Evolutionary conservation across 2,329 filamentous ascomycete species (phyloP), one percentile per base, ranked within the genome.

Genomic region (Fusarium fujikuroi): DNA sequence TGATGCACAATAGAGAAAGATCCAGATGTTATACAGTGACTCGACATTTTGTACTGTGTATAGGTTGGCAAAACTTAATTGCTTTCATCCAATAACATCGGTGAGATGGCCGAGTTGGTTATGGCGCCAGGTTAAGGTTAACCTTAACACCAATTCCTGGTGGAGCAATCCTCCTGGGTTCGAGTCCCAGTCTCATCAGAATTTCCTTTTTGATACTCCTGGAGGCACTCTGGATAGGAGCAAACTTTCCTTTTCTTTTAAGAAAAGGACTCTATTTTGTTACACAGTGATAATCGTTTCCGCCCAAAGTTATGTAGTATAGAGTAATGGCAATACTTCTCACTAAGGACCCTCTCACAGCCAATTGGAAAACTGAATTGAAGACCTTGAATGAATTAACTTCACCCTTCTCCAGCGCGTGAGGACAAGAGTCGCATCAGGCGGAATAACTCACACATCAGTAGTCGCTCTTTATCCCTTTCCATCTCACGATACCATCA

Each of bases 131-230:
- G 79, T 80, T 80, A 79, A 80, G 79, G 79, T 74, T 23, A 77
- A 75, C 75, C 76, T 79, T 75, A 75, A 76, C 72, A 75, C 54
- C 63, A 50, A 42, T 57, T 80, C 79, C 78, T 80, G 77, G 65
- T 80, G 78, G 78, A 79, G 78, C 76, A 79, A 80, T 79, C 78
- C 78, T 79, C 78, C 78, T 79, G 78, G 79, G 79, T 80, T 80
- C 79, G 75, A 81, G 78, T 80, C 78, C 79, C 77, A 78, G 77
- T 80, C 79, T 79, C 73, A 76, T 80, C 78, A 77, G 30, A 50
- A 10, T 56, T 62, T 54, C 9, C 28, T 57, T 68, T 30, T 30
- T 30, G 28, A 28, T 9, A 7, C 25, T 28, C 25, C 25, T 7
- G 25, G 25, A 28, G 25, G 25, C 25, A 28, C 6, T 28, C 25